Base-by-base conservation (phyloP, 2,329 filamentous ascomycete species). In the Septoria linicola region DNA sequence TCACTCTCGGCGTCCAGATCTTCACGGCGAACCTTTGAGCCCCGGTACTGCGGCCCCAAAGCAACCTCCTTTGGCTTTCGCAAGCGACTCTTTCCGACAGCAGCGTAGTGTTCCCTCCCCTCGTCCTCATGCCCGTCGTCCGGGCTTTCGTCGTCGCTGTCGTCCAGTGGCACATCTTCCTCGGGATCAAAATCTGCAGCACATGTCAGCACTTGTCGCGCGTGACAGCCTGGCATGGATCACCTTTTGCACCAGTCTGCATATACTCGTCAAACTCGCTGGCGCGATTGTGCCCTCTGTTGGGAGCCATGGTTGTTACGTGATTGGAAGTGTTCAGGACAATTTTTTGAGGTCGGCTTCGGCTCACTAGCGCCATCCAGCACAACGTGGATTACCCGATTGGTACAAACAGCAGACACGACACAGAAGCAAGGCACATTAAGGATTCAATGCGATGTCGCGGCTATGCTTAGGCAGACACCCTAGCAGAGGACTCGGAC, bases 41-140 rank as follows among this genome's bases (percentile, higher is more conserved):
- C 91, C 56, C 83, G 79, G 70, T 97, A 97, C 66, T 89, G 81
- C 11, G 86, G 84, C 0, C 90, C 92, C 1, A 96, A 76, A 0
- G 81, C 73, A 14, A 85, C 72, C 19, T 79, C 78, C 27, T 89
- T 83, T 51, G 83, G 83, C 66, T 88, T 85, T 58, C 89, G 83
- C 60, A 96, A 75, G 68, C 88, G 92, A 73, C 87, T 93, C 76
- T 91, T 93, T 16, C 84, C 87, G 25, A 96, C 88, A 45, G 79
- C 72, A 36, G 87, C 80, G 67, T 97, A 97, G 68, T 97, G 92
- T 63, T 96, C 92, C 25, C 91, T 87, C 16, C 87, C 89, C 8
- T 78, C 77, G 54, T 80, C 72, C 8, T 68, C 74, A 60, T 78
- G 70, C 34, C 61, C 69, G 50, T 72, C 72, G 37, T 77, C 81